Evolutionary conservation across 2,329 filamentous ascomycete genomes (phyloP).

Genomic region (Xylariaceae sp.): DNA sequence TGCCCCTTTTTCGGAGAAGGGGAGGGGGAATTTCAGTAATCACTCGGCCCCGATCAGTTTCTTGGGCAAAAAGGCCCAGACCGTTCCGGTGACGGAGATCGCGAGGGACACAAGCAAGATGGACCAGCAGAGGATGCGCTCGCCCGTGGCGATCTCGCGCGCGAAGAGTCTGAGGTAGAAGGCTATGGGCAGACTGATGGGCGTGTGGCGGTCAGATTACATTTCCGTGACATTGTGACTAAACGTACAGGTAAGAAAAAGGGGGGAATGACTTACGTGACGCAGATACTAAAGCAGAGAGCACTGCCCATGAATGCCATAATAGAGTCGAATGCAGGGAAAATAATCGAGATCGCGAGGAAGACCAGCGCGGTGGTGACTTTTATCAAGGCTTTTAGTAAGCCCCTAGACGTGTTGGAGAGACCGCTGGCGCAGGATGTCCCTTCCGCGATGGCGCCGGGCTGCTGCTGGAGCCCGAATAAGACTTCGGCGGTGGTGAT

Average conservation of each 20-base stretch:
- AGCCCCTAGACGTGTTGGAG: slow-evolving; percentile 50
- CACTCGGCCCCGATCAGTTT: slow-evolving; percentile 54
- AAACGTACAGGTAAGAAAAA: not conserved
- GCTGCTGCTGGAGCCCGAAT: slow-evolving; percentile 55
- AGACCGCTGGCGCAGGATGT: slow-evolving; percentile 43
- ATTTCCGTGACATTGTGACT: not conserved
- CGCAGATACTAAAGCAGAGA: slow-evolving; percentile 88
- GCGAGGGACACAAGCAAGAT: slow-evolving; percentile 64
- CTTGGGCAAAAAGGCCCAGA: slow-evolving; percentile 84
- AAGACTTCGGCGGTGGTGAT: slow-evolving; percentile 79
- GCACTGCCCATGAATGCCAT: slow-evolving; percentile 88
- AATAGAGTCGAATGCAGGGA: slow-evolving; percentile 79
- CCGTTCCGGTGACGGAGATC: slow-evolving; percentile 71
- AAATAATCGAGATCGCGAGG: slow-evolving; percentile 62
- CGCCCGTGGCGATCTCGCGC: slow-evolving; percentile 56
- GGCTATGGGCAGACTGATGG: slow-evolving; percentile 61
- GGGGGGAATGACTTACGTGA: slow-evolving; percentile 51
- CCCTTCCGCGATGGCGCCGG: slow-evolving; percentile 44
- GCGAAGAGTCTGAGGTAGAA: slow-evolving; percentile 91
- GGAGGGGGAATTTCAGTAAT: not conserved
- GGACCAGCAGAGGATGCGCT: slow-evolving; percentile 61
- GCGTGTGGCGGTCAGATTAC: not conserved
- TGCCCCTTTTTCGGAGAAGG: not conserved
- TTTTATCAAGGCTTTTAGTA: slow-evolving; percentile 56
- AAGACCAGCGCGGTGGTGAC: slow-evolving; percentile 65